Percentiles rank a stretch among this genome's conserved stretches.
phyloP scores from a whole-genome alignment of 306 rosid species.

The Vachellia collinsii region DNA sequence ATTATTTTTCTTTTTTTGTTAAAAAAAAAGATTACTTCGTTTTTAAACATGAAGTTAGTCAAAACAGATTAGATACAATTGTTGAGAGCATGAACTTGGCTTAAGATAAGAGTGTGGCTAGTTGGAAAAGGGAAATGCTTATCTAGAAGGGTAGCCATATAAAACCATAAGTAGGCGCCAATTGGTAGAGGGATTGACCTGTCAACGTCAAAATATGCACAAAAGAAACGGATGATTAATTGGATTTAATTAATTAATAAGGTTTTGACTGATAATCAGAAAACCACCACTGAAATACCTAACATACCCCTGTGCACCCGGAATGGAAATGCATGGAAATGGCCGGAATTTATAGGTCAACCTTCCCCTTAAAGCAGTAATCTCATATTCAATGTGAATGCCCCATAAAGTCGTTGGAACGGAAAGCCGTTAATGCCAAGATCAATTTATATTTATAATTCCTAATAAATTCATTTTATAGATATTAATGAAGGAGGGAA shows the following conservation, averaged over 20 bases:
- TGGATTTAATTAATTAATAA: neutral
- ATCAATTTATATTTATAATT: neutral
- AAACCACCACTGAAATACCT: neutral
- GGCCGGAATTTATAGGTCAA: neutral
- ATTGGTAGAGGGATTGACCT: neutral
- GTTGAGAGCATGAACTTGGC: neutral
- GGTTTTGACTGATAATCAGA: neutral
- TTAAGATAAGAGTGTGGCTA: neutral
- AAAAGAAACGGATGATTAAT: neutral
- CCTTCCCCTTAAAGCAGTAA: constrained; percentile 47
- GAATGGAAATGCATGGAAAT: neutral
- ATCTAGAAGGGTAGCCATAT: neutral
- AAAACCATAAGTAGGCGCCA: neutral
- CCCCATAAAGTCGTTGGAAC: constrained; percentile 48
- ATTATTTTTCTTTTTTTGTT: no score
- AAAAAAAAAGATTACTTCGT: neutral
- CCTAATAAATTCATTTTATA: neutral
- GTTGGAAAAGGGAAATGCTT: neutral
- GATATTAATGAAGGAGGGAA: neutral
- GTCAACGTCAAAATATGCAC: neutral
- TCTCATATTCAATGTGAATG: constrained; percentile 16
- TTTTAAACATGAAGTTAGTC: neutral
- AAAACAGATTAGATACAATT: neutral
- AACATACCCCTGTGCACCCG: neutral
- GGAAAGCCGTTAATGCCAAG: constrained; percentile 23